Conservation (phyloP, 257 asterid species). For the Cruciata laevipes region DNA sequence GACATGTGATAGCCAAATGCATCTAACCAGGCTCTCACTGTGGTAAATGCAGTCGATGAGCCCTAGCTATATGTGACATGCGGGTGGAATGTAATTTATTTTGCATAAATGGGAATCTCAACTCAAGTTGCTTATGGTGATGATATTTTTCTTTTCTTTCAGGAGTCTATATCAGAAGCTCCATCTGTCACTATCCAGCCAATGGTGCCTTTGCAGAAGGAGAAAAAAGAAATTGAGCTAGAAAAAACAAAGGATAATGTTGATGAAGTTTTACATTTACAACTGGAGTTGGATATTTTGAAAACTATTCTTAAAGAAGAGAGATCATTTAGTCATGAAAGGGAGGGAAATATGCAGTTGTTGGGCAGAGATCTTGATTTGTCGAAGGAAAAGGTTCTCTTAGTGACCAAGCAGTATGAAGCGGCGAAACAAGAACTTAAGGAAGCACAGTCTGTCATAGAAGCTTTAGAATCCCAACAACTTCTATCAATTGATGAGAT, state of each 20-base stretch:
- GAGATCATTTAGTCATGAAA: conserved; percentile 44
- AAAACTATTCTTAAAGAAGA: conserved; percentile 77
- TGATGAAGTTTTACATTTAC: conserved; percentile 65
- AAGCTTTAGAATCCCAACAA: conserved; percentile 92
- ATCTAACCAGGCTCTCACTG: background rate
- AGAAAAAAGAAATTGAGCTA: conserved; percentile 23
- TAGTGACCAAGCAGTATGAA: conserved; percentile 41
- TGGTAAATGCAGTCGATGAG: no score
- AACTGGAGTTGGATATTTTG: conserved; percentile 81
- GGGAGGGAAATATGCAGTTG: conserved; percentile 45
- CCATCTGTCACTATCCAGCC: conserved; percentile 32
- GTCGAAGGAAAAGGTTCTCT: conserved; percentile 42
- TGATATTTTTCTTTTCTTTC: conserved; percentile 23
- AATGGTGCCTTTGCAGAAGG: conserved; percentile 23
- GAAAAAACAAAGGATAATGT: conserved; percentile 27
- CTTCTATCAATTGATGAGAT: conserved; percentile 55
- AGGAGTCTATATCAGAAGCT: conserved; percentile 72
- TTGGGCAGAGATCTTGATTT: conserved; percentile 47
- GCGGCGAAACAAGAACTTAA: conserved; percentile 51
- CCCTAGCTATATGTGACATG: background rate
- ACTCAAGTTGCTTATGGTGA: conserved; percentile 19
- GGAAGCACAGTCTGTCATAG: conserved; percentile 53
- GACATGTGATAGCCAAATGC: background rate
- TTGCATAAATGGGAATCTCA: background rate
- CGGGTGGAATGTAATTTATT: background rate